Evolutionary conservation across 2,329 filamentous ascomycete genomes (phyloP), one percentile per base, ranked within the genome.

Genomic region (Sclerotinia borealis): DNA sequence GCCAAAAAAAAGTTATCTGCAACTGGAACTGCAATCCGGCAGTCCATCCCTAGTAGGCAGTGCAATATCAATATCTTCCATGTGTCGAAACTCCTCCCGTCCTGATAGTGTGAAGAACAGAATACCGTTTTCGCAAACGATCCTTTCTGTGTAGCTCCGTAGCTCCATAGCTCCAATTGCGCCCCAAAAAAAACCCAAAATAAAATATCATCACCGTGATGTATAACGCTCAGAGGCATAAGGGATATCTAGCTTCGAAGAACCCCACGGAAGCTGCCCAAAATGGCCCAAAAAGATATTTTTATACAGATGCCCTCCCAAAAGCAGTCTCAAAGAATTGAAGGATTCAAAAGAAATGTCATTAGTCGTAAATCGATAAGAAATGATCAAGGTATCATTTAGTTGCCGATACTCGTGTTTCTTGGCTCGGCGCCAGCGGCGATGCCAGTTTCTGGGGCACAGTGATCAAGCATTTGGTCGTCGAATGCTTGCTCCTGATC

Each of bases 401-500:
- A 36, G 9, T 62, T 22, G n/a, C 56, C 60, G 22, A 47, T 31
- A 39, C 22, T 27, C 11, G 29, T 48, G 22, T 31, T 34, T 13
- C 60, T 56, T 56, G 39, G 50, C 43, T 62, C 60, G 60, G 60
- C 60, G 47, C 60, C 60, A 36, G 60, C 50, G 60, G 60, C 60
- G 50, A 62, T 66, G 1, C 68, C 68, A 22, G 69, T 67, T 27
- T 73, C 71, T 3, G 70, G 65, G 2, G 68, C 68, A 48, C 63
- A 61, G 36, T 68, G 66, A 45, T 71, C 69, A 22, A 70, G 62
- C 45, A 71, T 68, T 50, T 71, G 68, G 2, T 71, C 70, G 29
- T 70, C 67, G 45, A 68, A 71, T 15, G 64, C 66, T 51, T 70
- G 50, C 50, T 73, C 70, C 13, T 61, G 66, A 29, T 70, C 68